A percentile compares a stretch with the other conserved stretches of the same genome.
phyloP scores from a whole-genome alignment of 2,329 filamentous ascomycete species.

The Colletotrichum tofieldiae region DNA sequence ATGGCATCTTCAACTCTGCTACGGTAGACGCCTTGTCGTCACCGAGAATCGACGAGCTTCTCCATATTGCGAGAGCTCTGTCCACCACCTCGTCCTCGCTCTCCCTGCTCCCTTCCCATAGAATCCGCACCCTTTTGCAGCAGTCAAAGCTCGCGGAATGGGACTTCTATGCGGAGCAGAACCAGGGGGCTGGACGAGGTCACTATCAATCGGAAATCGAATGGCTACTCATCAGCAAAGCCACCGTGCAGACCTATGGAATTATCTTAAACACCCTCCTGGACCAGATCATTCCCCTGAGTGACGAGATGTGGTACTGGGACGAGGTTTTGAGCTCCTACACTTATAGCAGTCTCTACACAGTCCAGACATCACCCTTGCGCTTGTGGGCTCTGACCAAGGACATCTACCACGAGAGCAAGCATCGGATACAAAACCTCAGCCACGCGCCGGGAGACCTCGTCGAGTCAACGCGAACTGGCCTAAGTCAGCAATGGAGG shows the following conservation, averaged over 20 bases:
- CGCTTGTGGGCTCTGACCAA: conserved; percentile 81
- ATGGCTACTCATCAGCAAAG: conserved; percentile 93
- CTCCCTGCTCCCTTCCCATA: conserved; percentile 71
- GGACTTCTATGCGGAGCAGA: conserved; percentile 47
- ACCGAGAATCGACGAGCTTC: conserved; percentile 73
- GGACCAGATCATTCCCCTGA: conserved; percentile 86
- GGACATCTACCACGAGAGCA: conserved; percentile 78
- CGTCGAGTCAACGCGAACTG: conserved; percentile 54
- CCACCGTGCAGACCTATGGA: conserved; percentile 91
- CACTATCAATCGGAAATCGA: conserved; percentile 80
- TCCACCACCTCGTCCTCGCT: conserved; percentile 78
- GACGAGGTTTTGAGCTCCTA: conserved; percentile 88
- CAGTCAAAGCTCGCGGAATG: conserved; percentile 69
- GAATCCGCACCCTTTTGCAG: conserved; percentile 74
- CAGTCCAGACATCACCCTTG: conserved; percentile 86
- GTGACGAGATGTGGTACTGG: conserved; percentile 96
- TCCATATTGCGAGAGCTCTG: conserved; percentile 78
- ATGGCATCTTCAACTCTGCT: conserved; percentile 49
- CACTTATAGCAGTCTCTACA: conserved; percentile 84
- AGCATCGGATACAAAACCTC: conserved; percentile 50
- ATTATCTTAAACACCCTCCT: conserved; percentile 83
- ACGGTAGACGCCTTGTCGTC: conserved; percentile 63
- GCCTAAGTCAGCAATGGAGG: conserved; percentile 70
- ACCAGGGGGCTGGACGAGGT: conserved; percentile 46
- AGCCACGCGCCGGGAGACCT: conserved; percentile 49